Evolutionary conservation across 2,329 filamentous ascomycete species (phyloP), one percentile per base, ranked within the genome.

Genomic region (Myrmaecium sp.): DNA sequence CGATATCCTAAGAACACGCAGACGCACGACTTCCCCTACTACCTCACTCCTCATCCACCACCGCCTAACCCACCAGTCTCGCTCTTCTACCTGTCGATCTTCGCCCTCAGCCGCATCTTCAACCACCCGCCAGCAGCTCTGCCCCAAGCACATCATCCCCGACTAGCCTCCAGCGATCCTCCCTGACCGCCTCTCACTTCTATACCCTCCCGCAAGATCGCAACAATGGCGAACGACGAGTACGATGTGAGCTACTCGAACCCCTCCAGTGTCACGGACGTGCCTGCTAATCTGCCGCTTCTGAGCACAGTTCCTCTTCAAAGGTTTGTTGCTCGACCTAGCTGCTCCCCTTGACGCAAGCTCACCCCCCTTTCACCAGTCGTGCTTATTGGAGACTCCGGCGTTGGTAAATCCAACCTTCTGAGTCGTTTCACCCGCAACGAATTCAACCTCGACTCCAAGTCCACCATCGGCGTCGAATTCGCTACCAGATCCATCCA

Each of bases 391-490:
- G 89, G 89, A 72, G 89, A 98, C 64, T 94, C 84, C 43, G 89
- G 89, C 48, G 89, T 98, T 60, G 89, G 89, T 66, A 98, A 98
- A 69, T 98, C 89, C 66, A 98, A 98, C 64, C 81, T 98, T 46
- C 69, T 98, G 62, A 94, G 84, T 63, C 80, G 91, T 60, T 98
- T 98, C 72, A 95, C 89, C 46, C 83, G 89, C 55, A 95, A 98
- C 60, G 89, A 98, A 63, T 98, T 98, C 77, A 95, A 95, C 63
- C 71, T 95, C 41, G 89, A 98, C 62, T 92, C 86, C 57, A 95
- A 98, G 73, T 95, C 89, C 37, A 98, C 89, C 44, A 98, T 98
- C 61, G 89, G 89, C 47, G 89, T 98, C 57, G 89, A 98, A 62
- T 98, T 98, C 55, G 89, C 91, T 46, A 98, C 89, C 43, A 76